Evolutionary conservation across 306 rosid species (phyloP).

Genomic region (Vigna nakashimae): DNA sequence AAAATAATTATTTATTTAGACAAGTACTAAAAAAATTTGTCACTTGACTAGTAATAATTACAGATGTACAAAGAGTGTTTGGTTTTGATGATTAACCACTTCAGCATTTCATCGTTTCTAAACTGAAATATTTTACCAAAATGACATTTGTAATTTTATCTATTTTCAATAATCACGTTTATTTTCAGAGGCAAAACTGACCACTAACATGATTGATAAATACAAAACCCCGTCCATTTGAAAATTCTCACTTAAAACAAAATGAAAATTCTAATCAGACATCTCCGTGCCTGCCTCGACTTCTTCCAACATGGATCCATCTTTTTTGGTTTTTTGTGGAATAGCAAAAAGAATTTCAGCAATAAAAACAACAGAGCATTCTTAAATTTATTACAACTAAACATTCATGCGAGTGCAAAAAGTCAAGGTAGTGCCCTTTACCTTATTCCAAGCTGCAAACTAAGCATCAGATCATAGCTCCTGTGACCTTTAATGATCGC

Average conservation of each 20-base stretch:
- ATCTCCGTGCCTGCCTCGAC: neutral
- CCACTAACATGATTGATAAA: constrained; percentile 28
- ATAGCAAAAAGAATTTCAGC: neutral
- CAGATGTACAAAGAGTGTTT: neutral
- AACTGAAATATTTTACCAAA: constrained; percentile 1
- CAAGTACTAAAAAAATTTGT: neutral
- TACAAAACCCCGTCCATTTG: neutral
- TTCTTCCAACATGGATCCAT: constrained; percentile 15
- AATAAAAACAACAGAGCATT: constrained; percentile 33
- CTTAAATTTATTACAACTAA: constrained; percentile 33
- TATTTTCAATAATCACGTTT: neutral
- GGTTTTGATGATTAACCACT: constrained; percentile 25
- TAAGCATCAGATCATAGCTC: constrained; percentile 97
- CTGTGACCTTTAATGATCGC: constrained; percentile 94
- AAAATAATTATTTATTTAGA: neutral
- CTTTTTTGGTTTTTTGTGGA: neutral
- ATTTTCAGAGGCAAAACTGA: neutral
- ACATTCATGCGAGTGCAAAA: constrained; percentile 18
- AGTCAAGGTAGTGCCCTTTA: constrained; percentile 43
- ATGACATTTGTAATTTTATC: constrained; percentile 16
- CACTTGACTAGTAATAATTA: constrained; percentile 11
- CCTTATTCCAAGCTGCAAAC: constrained; percentile 99
- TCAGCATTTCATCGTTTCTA: constrained; percentile 1
- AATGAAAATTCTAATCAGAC: constrained; percentile 18
- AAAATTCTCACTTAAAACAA: constrained; percentile 1